These are phyloP conservation scores for Thuidium tamariscinum DNA, from an alignment of 225 moss, liverwort and hornwort species.

Conservation along the genomic window DNA sequence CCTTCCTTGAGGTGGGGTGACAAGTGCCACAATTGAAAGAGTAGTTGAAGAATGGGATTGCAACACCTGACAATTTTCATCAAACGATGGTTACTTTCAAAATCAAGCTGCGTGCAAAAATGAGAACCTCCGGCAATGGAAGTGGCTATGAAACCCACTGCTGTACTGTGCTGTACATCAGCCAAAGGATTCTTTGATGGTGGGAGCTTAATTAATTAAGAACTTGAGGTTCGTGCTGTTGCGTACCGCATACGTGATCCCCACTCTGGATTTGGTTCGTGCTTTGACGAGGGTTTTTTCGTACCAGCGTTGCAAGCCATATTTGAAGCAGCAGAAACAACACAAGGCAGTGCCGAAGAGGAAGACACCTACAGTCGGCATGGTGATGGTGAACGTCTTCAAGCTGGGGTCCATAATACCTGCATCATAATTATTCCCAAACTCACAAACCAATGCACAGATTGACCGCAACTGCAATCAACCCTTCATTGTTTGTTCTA, in stretches of 20 bases:
- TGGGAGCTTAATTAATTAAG: neutral
- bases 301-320: conserved; percentile 27
- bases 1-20: neutral
- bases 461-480: neutral
- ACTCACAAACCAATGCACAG: neutral
- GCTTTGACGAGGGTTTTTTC: neutral
- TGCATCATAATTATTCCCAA: neutral
- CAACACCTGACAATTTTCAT: neutral
- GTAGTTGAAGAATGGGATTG: neutral
- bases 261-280: neutral
- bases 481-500: too few species aligned
- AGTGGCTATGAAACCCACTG: neutral
- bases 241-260: conserved; percentile 27
- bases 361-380: conserved; percentile 30
- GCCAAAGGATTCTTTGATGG: neutral
- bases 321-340: conserved; percentile 31
- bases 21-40: neutral
- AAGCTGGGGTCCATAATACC: conserved; percentile 24
- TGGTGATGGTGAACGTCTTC: conserved; percentile 31
- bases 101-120: neutral
- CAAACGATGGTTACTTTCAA: neutral
- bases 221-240: neutral
- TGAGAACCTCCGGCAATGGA: neutral
- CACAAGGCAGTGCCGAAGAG: conserved; percentile 23
- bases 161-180: neutral